Base-by-base conservation (phyloP, 1,139 yeast species). In the Suhomyces taliae region DNA sequence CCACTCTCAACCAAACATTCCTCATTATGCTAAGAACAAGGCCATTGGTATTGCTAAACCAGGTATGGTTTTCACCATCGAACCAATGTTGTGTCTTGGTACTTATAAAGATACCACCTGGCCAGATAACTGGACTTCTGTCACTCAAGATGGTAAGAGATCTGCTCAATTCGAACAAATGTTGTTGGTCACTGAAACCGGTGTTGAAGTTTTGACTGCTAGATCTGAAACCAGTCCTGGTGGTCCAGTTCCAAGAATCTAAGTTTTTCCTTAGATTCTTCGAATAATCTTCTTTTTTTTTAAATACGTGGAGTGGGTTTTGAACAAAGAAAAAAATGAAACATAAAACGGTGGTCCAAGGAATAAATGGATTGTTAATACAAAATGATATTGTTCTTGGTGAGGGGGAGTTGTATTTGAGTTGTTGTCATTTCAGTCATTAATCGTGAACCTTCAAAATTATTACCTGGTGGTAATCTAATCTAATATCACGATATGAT, bases 41-140 rank as follows among this genome's bases (percentile, higher is more conserved):
- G 90, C 97, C 7, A 79, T 91, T 40, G 99, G 99, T 47, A 83
- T 89, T 44, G 91, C 95, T 70, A 90, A 90, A 64, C 91, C 97
- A 15, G 99, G 99, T 19, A 88, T 91, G 87, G 91, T 90, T 12
- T 95, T 95, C 72, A 95, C 99, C 19, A 90, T 95, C 50, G 99
- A 95, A 69, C 99, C 99, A 40, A 95, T 95, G 99, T 80, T 95
- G 58, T 87, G 90, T 62, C 74, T 85, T 54, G 99, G 99, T n/a
- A 73, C 86, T 1, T 85, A 82, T 71, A 81, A 81, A 59, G 99
- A 91, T 66, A 70, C 79, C 49, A 76, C 84, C 44, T 95, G 99
- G 99, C 99, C 99, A 1, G 99, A 95, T 66, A 88, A 89, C 68
- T 95, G 99, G 99, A 95, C 99, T 10, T 82, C 96, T 1, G 81